Evolutionary conservation across 164 flowering plant genomes (phyloP).

Genomic region (grape (Vitis vinifera)): ASM3070453v1 NC_081813.1:12531501-12532000

Average conservation of each 20-base stretch:
- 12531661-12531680: too few species aligned
- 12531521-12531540: too few species aligned
- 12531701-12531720: slow-evolving; percentile 8
- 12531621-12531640: too few species aligned
- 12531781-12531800: slow-evolving; percentile 6
- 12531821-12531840: background rate
- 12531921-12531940: too few species aligned
- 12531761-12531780: slow-evolving; percentile 7
- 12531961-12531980: slow-evolving; percentile 4
- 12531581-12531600: too few species aligned
- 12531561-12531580: too few species aligned
- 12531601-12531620: too few species aligned
- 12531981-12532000: slow-evolving; percentile 13
- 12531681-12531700: too few species aligned
- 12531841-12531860: background rate
- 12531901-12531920: too few species aligned
- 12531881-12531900: slow-evolving; percentile 1
- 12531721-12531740: slow-evolving; percentile 16
- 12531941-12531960: background rate
- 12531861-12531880: background rate
- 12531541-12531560: too few species aligned
- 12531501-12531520: too few species aligned
- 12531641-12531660: too few species aligned
- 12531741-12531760: background rate
- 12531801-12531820: background rate